phyloP scores from a whole-genome alignment of 805 yeast species.

The Kazachstania bromeliacearum region DNA sequence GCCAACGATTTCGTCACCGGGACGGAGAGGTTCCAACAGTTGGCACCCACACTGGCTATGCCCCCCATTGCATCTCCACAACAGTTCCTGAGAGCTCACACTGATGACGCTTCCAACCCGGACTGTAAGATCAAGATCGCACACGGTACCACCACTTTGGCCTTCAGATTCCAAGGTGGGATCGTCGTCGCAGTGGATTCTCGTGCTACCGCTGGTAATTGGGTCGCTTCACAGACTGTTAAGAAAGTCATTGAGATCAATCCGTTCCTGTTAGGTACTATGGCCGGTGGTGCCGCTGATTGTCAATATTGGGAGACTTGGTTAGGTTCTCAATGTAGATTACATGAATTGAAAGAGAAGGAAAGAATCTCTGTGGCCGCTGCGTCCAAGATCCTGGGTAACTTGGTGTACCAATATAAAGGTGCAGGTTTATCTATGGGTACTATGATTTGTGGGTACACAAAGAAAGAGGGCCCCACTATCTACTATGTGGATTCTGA shows the following conservation, averaged over 20 bases:
- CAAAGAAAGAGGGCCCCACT: constrained; percentile 91
- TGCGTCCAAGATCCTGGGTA: constrained; percentile 86
- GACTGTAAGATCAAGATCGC: constrained; percentile 94
- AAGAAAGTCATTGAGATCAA: constrained; percentile 95
- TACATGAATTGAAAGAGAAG: constrained; percentile 89
- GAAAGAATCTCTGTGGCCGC: constrained; percentile 94
- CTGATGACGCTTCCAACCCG: constrained; percentile 87
- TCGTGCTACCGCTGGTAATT: constrained; percentile 94
- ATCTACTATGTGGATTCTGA: constrained; percentile 95
- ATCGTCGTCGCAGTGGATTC: constrained; percentile 95
- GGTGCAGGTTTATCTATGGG: constrained; percentile 99
- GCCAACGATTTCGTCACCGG: constrained; percentile 31
- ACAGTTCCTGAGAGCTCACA: constrained; percentile 92
- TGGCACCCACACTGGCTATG: constrained; percentile 53
- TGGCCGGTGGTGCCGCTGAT: constrained; percentile 99
- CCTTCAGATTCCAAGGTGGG: constrained; percentile 93
- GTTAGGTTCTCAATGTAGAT: constrained; percentile 93
- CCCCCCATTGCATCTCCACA: constrained; percentile 87
- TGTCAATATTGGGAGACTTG: constrained; percentile 99
- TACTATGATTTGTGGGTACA: constrained; percentile 96
- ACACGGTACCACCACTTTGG: constrained; percentile 97
- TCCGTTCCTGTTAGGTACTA: constrained; percentile 88
- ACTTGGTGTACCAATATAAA: constrained; percentile 85
- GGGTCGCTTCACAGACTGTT: constrained; percentile 97
- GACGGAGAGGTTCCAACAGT: constrained; percentile 20